Evolutionary conservation across 345 rosid species (phyloP), one percentile per base, ranked within the genome.

Genomic region (Euphorbia pulcherrima): DNA sequence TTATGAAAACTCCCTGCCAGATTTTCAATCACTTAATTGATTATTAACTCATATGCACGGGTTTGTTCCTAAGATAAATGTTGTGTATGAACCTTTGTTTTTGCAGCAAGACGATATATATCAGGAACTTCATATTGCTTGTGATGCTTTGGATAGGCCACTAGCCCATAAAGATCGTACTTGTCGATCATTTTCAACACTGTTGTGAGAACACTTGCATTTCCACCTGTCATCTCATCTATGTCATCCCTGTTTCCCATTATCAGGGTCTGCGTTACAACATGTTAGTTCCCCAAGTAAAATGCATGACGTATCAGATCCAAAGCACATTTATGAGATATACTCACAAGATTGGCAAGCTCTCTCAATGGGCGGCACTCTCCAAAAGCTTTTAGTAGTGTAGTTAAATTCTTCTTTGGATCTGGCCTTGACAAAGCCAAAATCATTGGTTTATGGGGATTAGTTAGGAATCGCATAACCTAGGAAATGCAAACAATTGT

Each of bases 121-220:
- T 94, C 99, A 5, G 99, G 97, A 72, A 94, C 99, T 70, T 94
- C 99, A 64, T 79, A 74, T 70, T 93, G 98, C 83, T 84, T 93
- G 78, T 93, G 97, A 85, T 93, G 98, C 83, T 93, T 93, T 20
- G 98, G 98, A 76, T 89, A 86, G 56, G 98, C 97, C 33, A 90
- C 98, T 44, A 67, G 86, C 37, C 98, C 98, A 58, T 93, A 93
- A 27, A 93, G 97, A 69, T 93, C 98, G 61, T 90, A 90, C 77
- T 93, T 90, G 70, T 93, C 99, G 30, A 93, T 81, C 62, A 90
- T 73, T 81, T 93, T 93, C 74, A 93, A 69, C 0, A 91, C 96
- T 10, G 95, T 90, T 58, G 86, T 82, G 20, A 93, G 92, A 68
- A 93, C 88, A 40, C 82, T 94, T 64, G 91, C 95, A 44, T 77